A percentile compares a stretch with the other conserved stretches of the same genome.
phyloP scores from a whole-genome alignment of 768 basidiomycete genomes.

The Collybia mongolica region DNA sequence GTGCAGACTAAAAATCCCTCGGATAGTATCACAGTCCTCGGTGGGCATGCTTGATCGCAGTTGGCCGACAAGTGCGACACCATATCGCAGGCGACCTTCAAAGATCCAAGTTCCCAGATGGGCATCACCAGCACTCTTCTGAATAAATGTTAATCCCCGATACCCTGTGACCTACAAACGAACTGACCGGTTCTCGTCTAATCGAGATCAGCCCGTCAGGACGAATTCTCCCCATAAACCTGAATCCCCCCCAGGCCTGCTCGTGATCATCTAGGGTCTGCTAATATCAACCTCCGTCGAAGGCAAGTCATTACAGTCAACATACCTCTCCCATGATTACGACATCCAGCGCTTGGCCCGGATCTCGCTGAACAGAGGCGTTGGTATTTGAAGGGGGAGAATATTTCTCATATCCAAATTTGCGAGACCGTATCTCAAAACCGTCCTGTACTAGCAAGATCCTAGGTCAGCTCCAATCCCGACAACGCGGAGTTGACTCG shows the following conservation, averaged over 20 bases:
- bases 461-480: background rate
- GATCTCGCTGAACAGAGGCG: constrained; percentile 5
- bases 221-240: constrained; percentile 55
- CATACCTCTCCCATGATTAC: constrained; percentile 42
- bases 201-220: constrained; percentile 60
- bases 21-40: constrained; percentile 29
- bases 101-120: constrained; percentile 54
- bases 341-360: constrained; percentile 25
- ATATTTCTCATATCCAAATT: constrained; percentile 24
- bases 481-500: constrained; percentile 4
- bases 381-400: constrained; percentile 3
- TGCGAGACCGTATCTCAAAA: constrained; percentile 15
- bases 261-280: constrained; percentile 57
- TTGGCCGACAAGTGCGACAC: constrained; percentile 49
- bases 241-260: constrained; percentile 66
- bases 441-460: constrained; percentile 2
- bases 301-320: constrained; percentile 1
- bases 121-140: constrained; percentile 40
- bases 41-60: constrained; percentile 41
- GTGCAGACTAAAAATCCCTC: constrained; percentile 59
- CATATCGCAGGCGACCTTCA: constrained; percentile 51
- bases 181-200: constrained; percentile 55
- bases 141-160: constrained; percentile 6
- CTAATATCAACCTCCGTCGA: background rate
- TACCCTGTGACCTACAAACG: constrained; percentile 1